These are phyloP conservation scores for Fusarium brachygibbosum DNA, from an alignment of 2,329 filamentous ascomycete genomes.

Conservation along the genomic window DNA sequence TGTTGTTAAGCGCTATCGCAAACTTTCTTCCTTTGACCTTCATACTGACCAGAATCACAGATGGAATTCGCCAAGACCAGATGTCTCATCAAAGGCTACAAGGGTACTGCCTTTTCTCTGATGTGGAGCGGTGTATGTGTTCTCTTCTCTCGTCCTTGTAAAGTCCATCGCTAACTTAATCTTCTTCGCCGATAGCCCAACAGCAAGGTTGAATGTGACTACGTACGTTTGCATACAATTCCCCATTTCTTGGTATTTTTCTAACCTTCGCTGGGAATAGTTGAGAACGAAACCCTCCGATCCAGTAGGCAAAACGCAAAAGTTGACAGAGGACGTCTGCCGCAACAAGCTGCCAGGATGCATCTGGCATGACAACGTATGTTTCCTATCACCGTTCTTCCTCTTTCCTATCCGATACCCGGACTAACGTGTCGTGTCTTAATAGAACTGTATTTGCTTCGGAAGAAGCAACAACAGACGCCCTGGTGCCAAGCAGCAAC, in stretches of 20 bases:
- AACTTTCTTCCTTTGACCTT: neutral
- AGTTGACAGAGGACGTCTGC: slow-evolving; percentile 1
- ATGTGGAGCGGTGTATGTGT: slow-evolving; percentile 6
- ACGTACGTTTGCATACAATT: no score
- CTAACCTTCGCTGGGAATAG: neutral
- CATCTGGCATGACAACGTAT: slow-evolving; percentile 9
- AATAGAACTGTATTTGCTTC: slow-evolving; percentile 3
- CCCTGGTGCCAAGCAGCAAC: neutral
- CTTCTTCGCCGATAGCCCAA: neutral
- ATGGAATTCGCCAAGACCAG: slow-evolving; percentile 11
- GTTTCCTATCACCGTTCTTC: neutral
- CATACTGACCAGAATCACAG: neutral
- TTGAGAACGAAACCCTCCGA: neutral
- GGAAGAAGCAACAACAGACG: neutral
- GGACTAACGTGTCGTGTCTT: neutral
- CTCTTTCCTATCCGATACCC: no score
- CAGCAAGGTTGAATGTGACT: neutral
- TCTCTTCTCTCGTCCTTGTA: neutral
- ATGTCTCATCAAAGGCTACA: neutral
- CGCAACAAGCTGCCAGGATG: slow-evolving; percentile 3
- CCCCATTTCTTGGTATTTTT: no score
- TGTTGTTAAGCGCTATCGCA: no score
- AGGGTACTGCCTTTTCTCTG: neutral
- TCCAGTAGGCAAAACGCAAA: neutral
- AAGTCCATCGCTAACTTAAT: neutral